These are phyloP conservation scores for Dryadomyces quercus-mongolicae DNA, from an alignment of 2,329 filamentous ascomycete genomes.

Conservation along the genomic window DNA sequence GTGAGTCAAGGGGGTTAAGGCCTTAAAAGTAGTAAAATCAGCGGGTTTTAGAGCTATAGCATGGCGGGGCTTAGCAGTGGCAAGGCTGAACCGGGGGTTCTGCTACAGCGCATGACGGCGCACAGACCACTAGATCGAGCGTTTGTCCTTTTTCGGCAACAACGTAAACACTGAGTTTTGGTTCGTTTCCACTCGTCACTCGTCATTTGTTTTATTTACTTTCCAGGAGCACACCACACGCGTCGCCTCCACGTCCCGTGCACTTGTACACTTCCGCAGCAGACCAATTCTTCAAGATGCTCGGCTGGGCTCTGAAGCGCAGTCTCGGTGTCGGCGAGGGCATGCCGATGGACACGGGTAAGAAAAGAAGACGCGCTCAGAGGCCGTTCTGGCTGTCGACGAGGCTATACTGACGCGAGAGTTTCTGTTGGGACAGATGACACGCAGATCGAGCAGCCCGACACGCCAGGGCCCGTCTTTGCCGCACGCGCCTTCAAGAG, in stretches of 20 bases:
- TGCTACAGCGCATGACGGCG: neutral
- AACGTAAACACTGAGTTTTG: conserved; percentile 15
- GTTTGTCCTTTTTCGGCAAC: conserved; percentile 14
- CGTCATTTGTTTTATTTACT: neutral
- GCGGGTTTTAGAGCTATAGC: neutral
- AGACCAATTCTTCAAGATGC: conserved; percentile 25
- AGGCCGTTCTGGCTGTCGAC: too few relatives aligned
- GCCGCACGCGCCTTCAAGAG: conserved; percentile 53
- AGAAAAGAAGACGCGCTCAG: neutral
- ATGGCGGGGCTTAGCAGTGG: conserved; percentile 1
- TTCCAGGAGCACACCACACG: too few relatives aligned
- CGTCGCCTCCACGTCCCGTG: too few relatives aligned
- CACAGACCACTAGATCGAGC: conserved; percentile 6
- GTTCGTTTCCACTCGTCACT: neutral
- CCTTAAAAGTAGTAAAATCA: neutral
- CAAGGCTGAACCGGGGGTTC: neutral
- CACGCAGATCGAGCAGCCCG: conserved; percentile 42
- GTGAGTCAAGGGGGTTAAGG: neutral
- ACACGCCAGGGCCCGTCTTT: conserved; percentile 55
- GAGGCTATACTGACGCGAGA: neutral
- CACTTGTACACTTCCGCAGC: too few relatives aligned
- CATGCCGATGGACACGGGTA: conserved; percentile 11
- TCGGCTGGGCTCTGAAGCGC: conserved; percentile 47
- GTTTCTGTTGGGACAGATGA: conserved; percentile 19
- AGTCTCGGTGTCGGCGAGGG: conserved; percentile 19